Evolutionary conservation across 2,329 filamentous ascomycete species (phyloP).

Genomic region (Colletotrichum cereale): DNA sequence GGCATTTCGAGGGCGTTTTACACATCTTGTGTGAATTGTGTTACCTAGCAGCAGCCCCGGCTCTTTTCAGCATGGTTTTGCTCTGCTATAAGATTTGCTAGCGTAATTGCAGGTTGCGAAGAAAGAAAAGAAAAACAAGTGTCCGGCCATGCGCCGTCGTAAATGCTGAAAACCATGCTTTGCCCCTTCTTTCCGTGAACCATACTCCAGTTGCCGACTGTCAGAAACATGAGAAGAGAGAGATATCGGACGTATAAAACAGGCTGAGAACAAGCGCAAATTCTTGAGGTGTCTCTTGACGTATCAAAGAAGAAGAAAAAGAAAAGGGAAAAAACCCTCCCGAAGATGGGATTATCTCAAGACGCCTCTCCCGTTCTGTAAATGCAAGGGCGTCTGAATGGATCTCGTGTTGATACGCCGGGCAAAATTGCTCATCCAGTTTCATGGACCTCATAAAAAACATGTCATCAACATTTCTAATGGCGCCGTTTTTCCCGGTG

Average conservation of each 20-base stretch:
- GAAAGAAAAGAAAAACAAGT: neutral
- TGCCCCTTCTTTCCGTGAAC: slow-evolving; percentile 27
- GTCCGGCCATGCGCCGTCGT: slow-evolving; percentile 36
- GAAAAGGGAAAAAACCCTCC: neutral
- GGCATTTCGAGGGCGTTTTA: neutral
- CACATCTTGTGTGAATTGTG: neutral
- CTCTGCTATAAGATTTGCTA: no score
- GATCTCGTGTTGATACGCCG: slow-evolving; percentile 6
- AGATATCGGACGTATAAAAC: slow-evolving; percentile 14
- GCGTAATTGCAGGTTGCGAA: neutral
- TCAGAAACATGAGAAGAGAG: slow-evolving; percentile 2
- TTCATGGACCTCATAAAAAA: slow-evolving; percentile 36
- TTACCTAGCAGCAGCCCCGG: slow-evolving; percentile 23
- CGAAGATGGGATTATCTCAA: slow-evolving; percentile 1
- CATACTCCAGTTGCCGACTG: slow-evolving; percentile 34
- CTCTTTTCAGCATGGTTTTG: no score
- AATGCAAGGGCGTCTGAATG: slow-evolving; percentile 16
- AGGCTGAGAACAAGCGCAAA: slow-evolving; percentile 9
- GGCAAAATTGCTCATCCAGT: slow-evolving; percentile 30
- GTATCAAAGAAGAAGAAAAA: neutral
- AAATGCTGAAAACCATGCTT: slow-evolving; percentile 35
- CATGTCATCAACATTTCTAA: slow-evolving; percentile 17
- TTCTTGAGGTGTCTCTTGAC: slow-evolving; percentile 11
- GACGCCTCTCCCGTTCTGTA: slow-evolving; percentile 19
- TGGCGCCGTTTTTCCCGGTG: neutral